phyloP scores from a whole-genome alignment of 2,329 filamentous ascomycete genomes.

The Lecanosticta acicola region DNA sequence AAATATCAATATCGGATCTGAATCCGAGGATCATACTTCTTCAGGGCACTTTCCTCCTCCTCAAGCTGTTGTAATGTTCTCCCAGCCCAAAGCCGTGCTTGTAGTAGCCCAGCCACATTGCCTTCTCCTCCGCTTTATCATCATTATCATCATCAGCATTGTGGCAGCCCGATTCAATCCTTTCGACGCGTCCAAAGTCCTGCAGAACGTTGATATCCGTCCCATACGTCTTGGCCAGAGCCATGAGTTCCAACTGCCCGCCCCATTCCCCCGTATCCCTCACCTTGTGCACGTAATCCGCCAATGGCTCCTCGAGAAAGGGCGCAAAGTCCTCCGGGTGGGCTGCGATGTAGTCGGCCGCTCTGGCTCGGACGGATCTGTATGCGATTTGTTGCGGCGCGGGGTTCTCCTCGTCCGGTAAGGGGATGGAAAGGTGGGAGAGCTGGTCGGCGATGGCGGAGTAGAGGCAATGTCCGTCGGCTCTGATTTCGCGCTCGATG shows the following conservation, averaged over 20 bases:
- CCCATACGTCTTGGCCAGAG: constrained; percentile 73
- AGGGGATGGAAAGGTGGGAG: constrained; percentile 39
- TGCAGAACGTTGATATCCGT: constrained; percentile 82
- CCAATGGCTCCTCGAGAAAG: constrained; percentile 78
- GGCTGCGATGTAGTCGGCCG: constrained; percentile 68
- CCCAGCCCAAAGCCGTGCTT: constrained; percentile 88
- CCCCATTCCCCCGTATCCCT: constrained; percentile 91
- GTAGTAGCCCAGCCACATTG: constrained; percentile 91
- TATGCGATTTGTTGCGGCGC: constrained; percentile 45
- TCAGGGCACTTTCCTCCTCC: no score
- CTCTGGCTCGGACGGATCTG: constrained; percentile 60
- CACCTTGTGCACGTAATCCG: constrained; percentile 68
- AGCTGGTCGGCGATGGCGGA: constrained; percentile 86
- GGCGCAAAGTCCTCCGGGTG: constrained; percentile 77
- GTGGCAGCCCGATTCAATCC: constrained; percentile 59
- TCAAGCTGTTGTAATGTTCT: constrained; percentile 93
- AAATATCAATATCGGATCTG: no score
- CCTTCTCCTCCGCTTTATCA: constrained; percentile 40
- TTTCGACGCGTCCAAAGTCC: constrained; percentile 70
- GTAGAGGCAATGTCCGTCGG: constrained; percentile 94
- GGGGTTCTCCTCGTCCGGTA: constrained; percentile 29
- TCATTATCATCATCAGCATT: constrained; percentile 40
- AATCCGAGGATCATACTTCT: no score
- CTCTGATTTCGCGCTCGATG: constrained; percentile 70
- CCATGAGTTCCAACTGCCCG: constrained; percentile 82